phyloP scores from a whole-genome alignment of 192 early-diverging fungal species.

The Radiomyces spectabilis region DNA sequence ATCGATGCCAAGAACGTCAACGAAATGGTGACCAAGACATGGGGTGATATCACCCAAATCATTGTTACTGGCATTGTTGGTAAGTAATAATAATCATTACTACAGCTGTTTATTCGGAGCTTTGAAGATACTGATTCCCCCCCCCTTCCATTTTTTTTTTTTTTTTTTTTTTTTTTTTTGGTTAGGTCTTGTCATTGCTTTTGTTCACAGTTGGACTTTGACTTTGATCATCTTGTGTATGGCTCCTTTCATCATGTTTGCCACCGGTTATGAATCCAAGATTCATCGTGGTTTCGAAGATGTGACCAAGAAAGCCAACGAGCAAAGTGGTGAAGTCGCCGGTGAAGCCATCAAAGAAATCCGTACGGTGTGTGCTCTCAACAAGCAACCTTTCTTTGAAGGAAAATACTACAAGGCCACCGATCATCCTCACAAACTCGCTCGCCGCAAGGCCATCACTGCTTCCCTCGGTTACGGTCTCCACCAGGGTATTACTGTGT shows the following conservation, averaged over 20 bases:
- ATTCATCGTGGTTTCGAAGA: slow-evolving; percentile 50
- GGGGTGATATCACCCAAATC: slow-evolving; percentile 24
- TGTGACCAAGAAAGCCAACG: slow-evolving; percentile 69
- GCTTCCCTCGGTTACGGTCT: slow-evolving; percentile 66
- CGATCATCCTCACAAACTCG: slow-evolving; percentile 59
- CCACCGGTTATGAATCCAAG: slow-evolving; percentile 47
- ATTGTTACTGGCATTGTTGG: slow-evolving; percentile 30
- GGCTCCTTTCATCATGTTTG: slow-evolving; percentile 51
- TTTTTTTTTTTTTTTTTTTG: not conserved
- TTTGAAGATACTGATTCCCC: not conserved
- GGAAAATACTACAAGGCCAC: slow-evolving; percentile 55
- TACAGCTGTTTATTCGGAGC: too few species aligned
- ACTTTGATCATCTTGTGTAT: slow-evolving; percentile 67
- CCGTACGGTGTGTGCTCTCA: slow-evolving; percentile 78
- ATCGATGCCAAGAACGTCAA: slow-evolving; percentile 57
- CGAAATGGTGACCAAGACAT: slow-evolving; percentile 47
- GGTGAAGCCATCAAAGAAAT: slow-evolving; percentile 79
- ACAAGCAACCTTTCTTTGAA: slow-evolving; percentile 63
- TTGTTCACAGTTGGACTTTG: slow-evolving; percentile 70
- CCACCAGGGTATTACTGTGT: slow-evolving; percentile 62
- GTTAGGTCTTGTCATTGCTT: slow-evolving; percentile 47
- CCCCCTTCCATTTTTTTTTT: not conserved
- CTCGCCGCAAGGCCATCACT: slow-evolving; percentile 54
- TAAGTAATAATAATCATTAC: slow-evolving; percentile 9
- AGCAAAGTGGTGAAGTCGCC: slow-evolving; percentile 71